Base-by-base conservation (phyloP, 148 eudicot species). In the Cornus suecica region DNA sequence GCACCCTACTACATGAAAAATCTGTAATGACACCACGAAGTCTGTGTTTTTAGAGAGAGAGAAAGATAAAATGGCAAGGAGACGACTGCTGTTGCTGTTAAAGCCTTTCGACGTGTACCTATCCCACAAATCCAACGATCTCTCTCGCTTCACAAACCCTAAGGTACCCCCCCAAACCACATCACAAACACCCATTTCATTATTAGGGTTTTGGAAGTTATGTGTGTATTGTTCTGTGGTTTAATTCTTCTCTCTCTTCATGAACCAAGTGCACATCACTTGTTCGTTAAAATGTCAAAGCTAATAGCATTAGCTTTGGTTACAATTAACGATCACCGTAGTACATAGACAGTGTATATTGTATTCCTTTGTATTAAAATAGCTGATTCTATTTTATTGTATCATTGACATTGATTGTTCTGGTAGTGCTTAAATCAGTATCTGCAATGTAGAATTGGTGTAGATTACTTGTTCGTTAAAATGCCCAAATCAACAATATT, bases 31-130 rank as follows among this genome's bases (percentile, higher is more conserved):
- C 42, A 37, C 9, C 42, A 37, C 8, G 9, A 4, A 37, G 4
- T 3, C 1, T 37, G 42, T 37, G 42, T 10, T 37, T 37, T 37
- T 37, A 37, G 42, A 29, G 64, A n/a, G 62, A 72, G 24, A 42
- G 71, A 26, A n/a, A 65, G 70, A 75, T 74, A n/a, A 30, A 58
- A 92, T 94, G 98, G 90, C 83, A 41, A 81, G 86, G 61, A 85
- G 84, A 77, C 82, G 92, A 42, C 78, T 94, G 69, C 71, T 91
- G 76, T 70, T 94, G 85, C 85, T 94, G 71, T 82, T 91, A 58
- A 94, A 94, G 89, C 92, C 97, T 20, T 76, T 88, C 8, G 89
- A 88, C 26, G 86, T 75, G 1, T 85, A 76, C 83, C 83, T 86
- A 22, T 56, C 74, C 81, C 78, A 26, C 32, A 60, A 69, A 67